Base-by-base conservation (phyloP, 169 alveolate genomes). In the Eimeria praecox region DNA sequence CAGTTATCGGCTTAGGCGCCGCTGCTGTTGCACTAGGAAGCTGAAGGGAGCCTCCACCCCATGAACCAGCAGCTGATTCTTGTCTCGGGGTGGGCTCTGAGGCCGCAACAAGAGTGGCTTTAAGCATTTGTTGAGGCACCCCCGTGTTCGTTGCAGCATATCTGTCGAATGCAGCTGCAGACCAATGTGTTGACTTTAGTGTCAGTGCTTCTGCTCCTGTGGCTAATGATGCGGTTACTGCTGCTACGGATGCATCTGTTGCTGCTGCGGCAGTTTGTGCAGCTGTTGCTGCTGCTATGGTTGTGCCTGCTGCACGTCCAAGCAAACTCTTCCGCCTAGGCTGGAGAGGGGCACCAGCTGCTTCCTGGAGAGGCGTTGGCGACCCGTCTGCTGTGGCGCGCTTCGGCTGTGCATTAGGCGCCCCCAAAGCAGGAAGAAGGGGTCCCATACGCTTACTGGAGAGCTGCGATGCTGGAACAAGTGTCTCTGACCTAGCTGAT, bases 401-500 rank as follows among this genome's bases (percentile, higher is more conserved):
- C n/a, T 49, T 56, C 59, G 35, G 93, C 38, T 46, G 83, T 62
- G 82, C 42, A 14, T 24, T 30, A 27, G 93, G 83, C n/a, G 83
- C 35, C 42, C 92, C 92, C 66, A 54, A 59, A 56, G 59, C 62
- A 54, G 92, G 93, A 87, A 35, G 59, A 40, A 87, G 83, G 77
- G 92, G 82, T 33, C 83, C 93, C 54, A 62, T 8, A n/a, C 49
- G 35, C 93, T 87, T 87, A 40, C 40, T 52, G 27, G 73, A 49
- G 59, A 33, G 80, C 24, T 46, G 93, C 35, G 64, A 10, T 38
- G 83, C 46, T 87, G 82, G 46, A 35, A 24, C 24, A 27, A 42
- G 22, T 2, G 93, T 62, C 44, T 22, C 64, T 62, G 82, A 83
- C 49, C 83, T 27, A 20, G 42, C 83, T 38, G 93, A 30, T 40